A percentile compares a stretch with the other conserved stretches of the same genome.
Conservation (phyloP, 148 eudicot genomes). For the Nyssa sinensis region DNA sequence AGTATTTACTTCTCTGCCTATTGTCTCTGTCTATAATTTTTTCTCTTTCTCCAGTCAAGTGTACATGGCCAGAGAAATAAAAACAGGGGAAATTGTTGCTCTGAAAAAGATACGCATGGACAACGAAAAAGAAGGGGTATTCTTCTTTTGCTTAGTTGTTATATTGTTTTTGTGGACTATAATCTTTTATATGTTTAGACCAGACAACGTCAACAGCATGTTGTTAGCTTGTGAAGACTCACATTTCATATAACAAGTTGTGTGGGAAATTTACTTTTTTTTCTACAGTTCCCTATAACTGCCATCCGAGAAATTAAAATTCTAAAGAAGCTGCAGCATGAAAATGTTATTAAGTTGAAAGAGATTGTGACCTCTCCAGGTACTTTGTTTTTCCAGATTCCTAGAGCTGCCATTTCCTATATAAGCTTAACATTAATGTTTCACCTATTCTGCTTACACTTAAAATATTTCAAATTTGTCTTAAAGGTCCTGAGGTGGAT, state of each 20-base stretch:
- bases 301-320: slow-evolving; percentile 56
- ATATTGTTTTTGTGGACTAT: background rate
- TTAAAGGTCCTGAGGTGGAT: slow-evolving; percentile 29
- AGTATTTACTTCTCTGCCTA: background rate
- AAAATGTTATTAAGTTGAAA: slow-evolving; percentile 46
- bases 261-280: slow-evolving; percentile 16
- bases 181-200: background rate
- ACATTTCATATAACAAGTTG: background rate
- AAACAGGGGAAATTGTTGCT: slow-evolving; percentile 76
- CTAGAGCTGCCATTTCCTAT: background rate
- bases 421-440: background rate
- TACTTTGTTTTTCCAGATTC: slow-evolving; percentile 12
- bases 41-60: slow-evolving; percentile 53
- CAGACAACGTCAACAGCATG: background rate
- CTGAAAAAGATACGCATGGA: slow-evolving; percentile 76
- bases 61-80: slow-evolving; percentile 79
- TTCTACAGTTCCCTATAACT: slow-evolving; percentile 53
- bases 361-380: slow-evolving; percentile 61
- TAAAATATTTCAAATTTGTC: background rate
- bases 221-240: background rate
- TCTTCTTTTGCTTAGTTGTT: slow-evolving; percentile 18
- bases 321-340: slow-evolving; percentile 43
- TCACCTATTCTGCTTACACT: background rate
- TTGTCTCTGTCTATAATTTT: background rate
- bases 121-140: slow-evolving; percentile 87